Conservation (phyloP, 768 basidiomycete species). For the Tephrocybe rancida region DNA sequence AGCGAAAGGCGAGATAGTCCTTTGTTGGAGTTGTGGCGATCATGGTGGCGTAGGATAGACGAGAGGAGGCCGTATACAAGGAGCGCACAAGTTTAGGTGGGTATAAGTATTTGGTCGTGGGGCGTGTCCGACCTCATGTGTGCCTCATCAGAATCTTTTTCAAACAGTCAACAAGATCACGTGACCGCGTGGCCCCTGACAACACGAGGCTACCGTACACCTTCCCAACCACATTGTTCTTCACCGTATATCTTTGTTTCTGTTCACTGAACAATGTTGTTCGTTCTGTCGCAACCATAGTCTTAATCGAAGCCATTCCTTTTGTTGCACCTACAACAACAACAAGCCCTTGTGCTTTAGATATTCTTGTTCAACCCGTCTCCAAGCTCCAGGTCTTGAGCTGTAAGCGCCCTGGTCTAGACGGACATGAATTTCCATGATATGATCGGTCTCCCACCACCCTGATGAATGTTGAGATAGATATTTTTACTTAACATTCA, state of each 20-base stretch:
- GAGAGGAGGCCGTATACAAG: neutral
- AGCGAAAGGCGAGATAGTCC: slow-evolving; percentile 32
- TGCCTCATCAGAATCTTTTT: no score
- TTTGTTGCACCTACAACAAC: no score
- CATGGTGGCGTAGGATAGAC: slow-evolving; percentile 37
- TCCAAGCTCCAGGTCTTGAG: no score
- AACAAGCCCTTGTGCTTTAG: no score
- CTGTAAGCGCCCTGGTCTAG: no score
- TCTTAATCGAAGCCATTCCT: no score
- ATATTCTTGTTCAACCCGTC: no score
- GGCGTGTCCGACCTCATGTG: no score
- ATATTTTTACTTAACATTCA: no score
- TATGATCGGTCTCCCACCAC: no score
- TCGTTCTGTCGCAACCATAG: neutral
- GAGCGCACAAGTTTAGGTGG: neutral
- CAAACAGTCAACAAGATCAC: slow-evolving; percentile 47
- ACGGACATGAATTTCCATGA: no score
- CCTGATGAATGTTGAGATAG: no score
- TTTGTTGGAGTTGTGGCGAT: slow-evolving; percentile 47
- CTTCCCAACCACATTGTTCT: slow-evolving; percentile 9
- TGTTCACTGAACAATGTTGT: neutral
- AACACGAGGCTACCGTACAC: slow-evolving; percentile 8
- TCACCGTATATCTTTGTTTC: neutral
- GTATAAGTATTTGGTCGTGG: slow-evolving; percentile 18
- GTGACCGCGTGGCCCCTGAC: slow-evolving; percentile 36